phyloP scores from a whole-genome alignment of 2,329 filamentous ascomycete species.

The Phyllosticta citrichinensis region DNA sequence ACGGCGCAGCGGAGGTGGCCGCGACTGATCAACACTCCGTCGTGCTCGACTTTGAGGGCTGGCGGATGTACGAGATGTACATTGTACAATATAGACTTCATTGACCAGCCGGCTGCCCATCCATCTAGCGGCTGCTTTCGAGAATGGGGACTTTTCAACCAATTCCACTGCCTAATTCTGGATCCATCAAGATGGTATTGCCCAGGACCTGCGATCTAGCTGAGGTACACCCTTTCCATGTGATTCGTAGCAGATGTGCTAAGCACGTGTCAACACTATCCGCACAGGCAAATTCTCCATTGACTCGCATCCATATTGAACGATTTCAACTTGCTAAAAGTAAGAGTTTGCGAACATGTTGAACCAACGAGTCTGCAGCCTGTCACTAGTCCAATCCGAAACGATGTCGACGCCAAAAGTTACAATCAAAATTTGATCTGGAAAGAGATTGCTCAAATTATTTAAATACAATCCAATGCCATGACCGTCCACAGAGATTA shows the following conservation, averaged over 20 bases:
- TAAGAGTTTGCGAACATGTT: not conserved
- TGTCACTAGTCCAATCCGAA: too few relatives aligned
- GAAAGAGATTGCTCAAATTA: too few relatives aligned
- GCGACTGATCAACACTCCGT: not conserved
- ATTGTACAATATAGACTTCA: constrained; percentile 33
- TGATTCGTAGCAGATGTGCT: not conserved
- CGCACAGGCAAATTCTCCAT: not conserved
- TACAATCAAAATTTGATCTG: too few relatives aligned
- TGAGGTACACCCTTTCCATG: not conserved
- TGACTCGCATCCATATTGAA: not conserved
- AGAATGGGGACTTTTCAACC: constrained; percentile 4
- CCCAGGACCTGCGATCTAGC: not conserved
- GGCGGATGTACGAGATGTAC: constrained; percentile 28
- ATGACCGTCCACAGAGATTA: too few relatives aligned
- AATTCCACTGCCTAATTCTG: not conserved
- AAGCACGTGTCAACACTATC: not conserved
- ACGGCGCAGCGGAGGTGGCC: not conserved
- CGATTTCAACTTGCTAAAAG: not conserved
- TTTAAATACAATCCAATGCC: too few relatives aligned
- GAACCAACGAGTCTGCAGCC: too few relatives aligned
- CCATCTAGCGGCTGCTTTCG: constrained; percentile 2
- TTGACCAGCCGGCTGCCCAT: constrained; percentile 5
- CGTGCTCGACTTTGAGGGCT: not conserved
- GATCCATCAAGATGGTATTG: not conserved
- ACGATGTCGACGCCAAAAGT: too few relatives aligned